Conservation (phyloP, 2,329 filamentous ascomycete species). For the Talaromyces sp. region DNA sequence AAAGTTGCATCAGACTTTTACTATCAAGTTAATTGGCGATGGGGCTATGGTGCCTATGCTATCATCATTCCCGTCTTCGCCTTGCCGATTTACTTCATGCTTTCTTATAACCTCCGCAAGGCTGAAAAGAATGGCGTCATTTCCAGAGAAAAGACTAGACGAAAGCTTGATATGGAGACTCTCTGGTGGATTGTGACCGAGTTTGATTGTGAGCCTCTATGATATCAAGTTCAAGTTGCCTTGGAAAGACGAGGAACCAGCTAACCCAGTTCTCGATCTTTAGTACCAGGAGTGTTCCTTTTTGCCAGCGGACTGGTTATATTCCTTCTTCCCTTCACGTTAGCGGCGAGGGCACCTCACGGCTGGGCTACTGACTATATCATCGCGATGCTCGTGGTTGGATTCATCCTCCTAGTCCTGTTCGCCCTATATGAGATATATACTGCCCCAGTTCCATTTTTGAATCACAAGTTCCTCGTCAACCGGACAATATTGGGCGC, state of each 20-base stretch:
- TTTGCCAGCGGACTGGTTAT: conserved; percentile 61
- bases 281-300: conserved; percentile 59
- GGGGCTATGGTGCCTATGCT: conserved; percentile 64
- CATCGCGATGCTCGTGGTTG: conserved; percentile 56
- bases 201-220: conserved; percentile 55
- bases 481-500: conserved; percentile 29
- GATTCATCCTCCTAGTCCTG: conserved; percentile 53
- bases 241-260: background rate
- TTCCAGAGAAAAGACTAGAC: conserved; percentile 40
- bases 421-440: conserved; percentile 60
- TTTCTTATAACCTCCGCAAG: conserved; percentile 58
- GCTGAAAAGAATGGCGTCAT: conserved; percentile 58
- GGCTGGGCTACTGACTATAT: conserved; percentile 48
- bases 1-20: conserved; percentile 57
- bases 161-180: conserved; percentile 47
- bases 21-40: conserved; percentile 58
- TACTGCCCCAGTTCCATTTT: conserved; percentile 52
- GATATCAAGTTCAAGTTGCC: background rate
- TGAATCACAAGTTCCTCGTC: conserved; percentile 58
- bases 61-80: conserved; percentile 62
- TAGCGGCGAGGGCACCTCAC: conserved; percentile 42
- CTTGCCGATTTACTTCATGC: conserved; percentile 57
- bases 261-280: background rate
- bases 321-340: conserved; percentile 64
- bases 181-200: conserved; percentile 58